Base-by-base conservation (phyloP, 2,329 filamentous ascomycete species). In the Alternaria hordeiaustralica region DNA sequence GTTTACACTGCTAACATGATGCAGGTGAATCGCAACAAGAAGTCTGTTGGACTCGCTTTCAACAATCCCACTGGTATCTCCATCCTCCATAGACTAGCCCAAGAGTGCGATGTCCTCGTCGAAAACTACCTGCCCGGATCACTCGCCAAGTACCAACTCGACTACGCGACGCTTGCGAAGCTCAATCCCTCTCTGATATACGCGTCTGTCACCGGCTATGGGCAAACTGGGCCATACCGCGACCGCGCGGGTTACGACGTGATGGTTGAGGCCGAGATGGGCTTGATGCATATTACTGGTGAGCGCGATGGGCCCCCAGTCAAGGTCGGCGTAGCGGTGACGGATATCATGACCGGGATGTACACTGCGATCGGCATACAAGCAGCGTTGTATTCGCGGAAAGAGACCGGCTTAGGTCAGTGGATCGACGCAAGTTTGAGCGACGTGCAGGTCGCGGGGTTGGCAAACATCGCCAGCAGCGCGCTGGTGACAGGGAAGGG, bases 181-280 rank as follows among this genome's bases (percentile, higher is more conserved):
- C 88, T 97, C 76, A 98, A 97, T 74, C 94, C 95, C 0, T 84
- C 86, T 5, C 85, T 99, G 47, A 93, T 98, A 71, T 98, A 98
- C 76, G 93, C 95, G 9, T 97, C 93, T 68, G 96, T 98, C 70
- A 98, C 96, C 0, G 96, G 96, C 1, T 98, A 97, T 75, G 96
- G 96, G 2, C 96, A 98, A 79, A 97, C 92, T 1, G 96, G 96
- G 0, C 95, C 96, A 0, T 97, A 96, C 80, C 88, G 90, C 12
- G 87, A 89, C 67, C 88, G 96, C 12, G 94, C 96, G 2, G 96
- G 96, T 9, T 99, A 98, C 85, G 96, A 99, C 80, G 96, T 99
- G 71, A 98, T 99, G 95, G 94, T 99, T 6, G 96, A 98, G 83
- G 96, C 94, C 44, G 96, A 98, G 79, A 96, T 98, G 83, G 96